These are phyloP conservation scores for Coniochaeta sp. DNA, from an alignment of 2,329 filamentous ascomycete genomes.

Conservation along the genomic window DNA sequence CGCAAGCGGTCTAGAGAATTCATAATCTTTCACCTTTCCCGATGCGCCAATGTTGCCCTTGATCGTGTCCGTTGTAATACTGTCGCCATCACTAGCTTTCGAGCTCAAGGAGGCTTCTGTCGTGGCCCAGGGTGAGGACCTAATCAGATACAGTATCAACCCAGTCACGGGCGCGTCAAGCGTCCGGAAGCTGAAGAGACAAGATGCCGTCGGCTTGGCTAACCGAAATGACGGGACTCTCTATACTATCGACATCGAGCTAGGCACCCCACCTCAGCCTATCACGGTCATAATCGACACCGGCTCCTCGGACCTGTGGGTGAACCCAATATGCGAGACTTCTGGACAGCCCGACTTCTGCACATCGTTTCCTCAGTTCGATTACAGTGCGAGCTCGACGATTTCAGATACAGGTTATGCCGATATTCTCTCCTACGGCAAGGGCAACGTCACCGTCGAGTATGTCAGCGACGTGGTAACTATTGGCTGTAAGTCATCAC, in stretches of 20 bases:
- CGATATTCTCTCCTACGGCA: conserved; percentile 29
- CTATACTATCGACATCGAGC: conserved; percentile 14
- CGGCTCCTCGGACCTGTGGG: conserved; percentile 48
- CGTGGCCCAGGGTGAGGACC: conserved; percentile 31
- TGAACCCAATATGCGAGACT: conserved; percentile 39
- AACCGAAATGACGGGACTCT: conserved; percentile 11
- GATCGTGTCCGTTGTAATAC: too few species aligned
- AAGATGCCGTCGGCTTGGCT: conserved; percentile 9
- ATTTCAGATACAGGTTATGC: conserved; percentile 27
- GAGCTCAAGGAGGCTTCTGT: too few species aligned
- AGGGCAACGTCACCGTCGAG: conserved; percentile 29
- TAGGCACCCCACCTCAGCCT: conserved; percentile 40
- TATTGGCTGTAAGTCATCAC: conserved; percentile 29
- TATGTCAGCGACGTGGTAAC: conserved; percentile 39
- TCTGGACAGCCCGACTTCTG: conserved; percentile 28
- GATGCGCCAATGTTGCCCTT: too few species aligned
- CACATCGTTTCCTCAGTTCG: conserved; percentile 32
- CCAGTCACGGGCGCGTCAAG: conserved; percentile 50
- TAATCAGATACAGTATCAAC: conserved; percentile 50
- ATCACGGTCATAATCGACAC: conserved; percentile 44
- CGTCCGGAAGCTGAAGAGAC: conserved; percentile 20
- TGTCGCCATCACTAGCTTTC: too few species aligned
- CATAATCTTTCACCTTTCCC: too few species aligned
- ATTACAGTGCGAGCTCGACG: conserved; percentile 30
- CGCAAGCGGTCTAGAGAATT: too few species aligned